phyloP scores from a whole-genome alignment of 2,329 filamentous ascomycete species.

The Aotearoamyces nothofagi region DNA sequence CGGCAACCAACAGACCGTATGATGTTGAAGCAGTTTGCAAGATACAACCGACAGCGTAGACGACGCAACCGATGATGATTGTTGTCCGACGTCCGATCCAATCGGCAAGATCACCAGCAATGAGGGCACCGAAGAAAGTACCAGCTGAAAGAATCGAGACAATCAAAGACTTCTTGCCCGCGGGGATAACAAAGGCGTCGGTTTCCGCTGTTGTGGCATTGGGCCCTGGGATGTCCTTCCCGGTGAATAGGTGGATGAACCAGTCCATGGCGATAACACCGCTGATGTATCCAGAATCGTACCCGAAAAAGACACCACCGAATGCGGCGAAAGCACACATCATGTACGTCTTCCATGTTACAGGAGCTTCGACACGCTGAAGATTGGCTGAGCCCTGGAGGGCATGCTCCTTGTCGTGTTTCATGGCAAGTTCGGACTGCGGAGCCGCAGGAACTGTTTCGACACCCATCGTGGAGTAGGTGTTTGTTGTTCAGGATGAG shows the following conservation, averaged over 20 bases:
- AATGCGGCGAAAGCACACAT: conserved; percentile 49
- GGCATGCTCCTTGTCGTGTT: no score
- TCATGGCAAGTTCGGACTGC: no score
- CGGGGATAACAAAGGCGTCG: conserved; percentile 22
- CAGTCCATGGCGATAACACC: conserved; percentile 43
- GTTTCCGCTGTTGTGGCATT: conserved; percentile 21
- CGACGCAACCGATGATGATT: conserved; percentile 49
- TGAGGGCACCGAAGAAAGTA: conserved; percentile 63
- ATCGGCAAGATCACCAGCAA: conserved; percentile 62
- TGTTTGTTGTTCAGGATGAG: no score
- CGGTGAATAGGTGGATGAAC: conserved; percentile 32
- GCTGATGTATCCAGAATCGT: conserved; percentile 43
- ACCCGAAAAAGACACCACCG: conserved; percentile 40
- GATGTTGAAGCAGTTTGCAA: conserved; percentile 45
- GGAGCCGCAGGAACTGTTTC: no score
- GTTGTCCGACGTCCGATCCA: conserved; percentile 56
- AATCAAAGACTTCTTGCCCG: conserved; percentile 37
- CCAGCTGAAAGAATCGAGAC: conserved; percentile 61
- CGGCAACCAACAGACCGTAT: conserved; percentile 50
- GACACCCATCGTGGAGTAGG: no score
- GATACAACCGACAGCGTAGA: conserved; percentile 54
- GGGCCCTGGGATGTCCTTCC: conserved; percentile 31
- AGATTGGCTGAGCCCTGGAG: no score
- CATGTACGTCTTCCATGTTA: no score
- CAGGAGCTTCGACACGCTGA: no score